Conservation (phyloP, 176 grass and related monocot species). For the Avena insularis region DNA sequence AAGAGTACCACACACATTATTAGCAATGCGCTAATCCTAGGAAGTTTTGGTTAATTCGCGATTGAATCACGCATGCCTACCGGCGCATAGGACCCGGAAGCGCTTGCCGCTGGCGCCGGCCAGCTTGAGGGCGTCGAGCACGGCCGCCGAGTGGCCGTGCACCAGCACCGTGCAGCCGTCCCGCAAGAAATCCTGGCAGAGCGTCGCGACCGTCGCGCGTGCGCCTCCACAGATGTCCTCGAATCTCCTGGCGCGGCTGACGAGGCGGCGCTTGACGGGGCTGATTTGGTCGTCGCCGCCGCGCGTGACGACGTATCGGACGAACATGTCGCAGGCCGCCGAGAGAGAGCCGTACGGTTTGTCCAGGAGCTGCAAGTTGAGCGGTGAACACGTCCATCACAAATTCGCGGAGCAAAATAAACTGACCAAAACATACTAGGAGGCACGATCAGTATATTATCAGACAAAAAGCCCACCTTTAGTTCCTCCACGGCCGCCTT, state of each 20-base stretch:
- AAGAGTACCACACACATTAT: background rate
- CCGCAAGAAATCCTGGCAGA: slow-evolving; percentile 67
- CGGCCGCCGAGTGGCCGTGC: slow-evolving; percentile 58
- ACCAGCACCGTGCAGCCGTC: slow-evolving; percentile 69
- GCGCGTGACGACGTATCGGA: slow-evolving; percentile 4
- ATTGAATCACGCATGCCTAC: background rate
- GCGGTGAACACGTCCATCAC: background rate
- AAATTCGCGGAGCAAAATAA: background rate
- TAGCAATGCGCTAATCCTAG: background rate
- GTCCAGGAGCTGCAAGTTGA: background rate
- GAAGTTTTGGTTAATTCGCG: no score
- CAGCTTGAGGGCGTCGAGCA: slow-evolving; percentile 61
- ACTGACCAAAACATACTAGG: background rate
- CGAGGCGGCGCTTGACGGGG: background rate
- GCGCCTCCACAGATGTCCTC: slow-evolving; percentile 16
- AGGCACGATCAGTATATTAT: no score
- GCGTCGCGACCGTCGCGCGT: slow-evolving; percentile 60
- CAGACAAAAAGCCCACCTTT: background rate
- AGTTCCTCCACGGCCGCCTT: background rate
- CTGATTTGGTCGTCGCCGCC: background rate
- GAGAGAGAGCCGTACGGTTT: slow-evolving; percentile 23
- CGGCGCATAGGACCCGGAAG: slow-evolving; percentile 63
- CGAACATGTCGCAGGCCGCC: slow-evolving; percentile 14
- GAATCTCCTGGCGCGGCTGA: background rate
- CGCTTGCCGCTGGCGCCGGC: slow-evolving; percentile 54